phyloP scores from a whole-genome alignment of 2,329 filamentous ascomycete species.

The Biscogniauxia sp. region DNA sequence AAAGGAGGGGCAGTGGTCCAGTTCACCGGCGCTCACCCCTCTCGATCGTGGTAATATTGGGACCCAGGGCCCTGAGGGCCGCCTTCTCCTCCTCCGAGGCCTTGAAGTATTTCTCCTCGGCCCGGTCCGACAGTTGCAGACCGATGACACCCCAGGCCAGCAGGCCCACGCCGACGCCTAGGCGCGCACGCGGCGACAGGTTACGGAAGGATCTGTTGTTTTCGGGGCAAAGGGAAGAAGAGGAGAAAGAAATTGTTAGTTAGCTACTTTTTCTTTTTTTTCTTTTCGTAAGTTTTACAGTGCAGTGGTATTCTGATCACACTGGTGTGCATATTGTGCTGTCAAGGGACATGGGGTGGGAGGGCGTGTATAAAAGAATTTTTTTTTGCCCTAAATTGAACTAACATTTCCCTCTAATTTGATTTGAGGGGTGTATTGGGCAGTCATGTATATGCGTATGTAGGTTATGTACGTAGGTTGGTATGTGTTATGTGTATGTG shows the following conservation, averaged over 20 bases:
- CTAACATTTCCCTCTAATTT: background rate
- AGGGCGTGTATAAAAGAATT: background rate
- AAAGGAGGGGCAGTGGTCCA: background rate
- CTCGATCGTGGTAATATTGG: constrained; percentile 62
- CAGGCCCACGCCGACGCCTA: constrained; percentile 69
- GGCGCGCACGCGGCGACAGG: constrained; percentile 67
- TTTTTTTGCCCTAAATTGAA: background rate
- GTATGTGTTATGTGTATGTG: constrained; percentile 4
- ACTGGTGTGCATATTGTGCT: background rate
- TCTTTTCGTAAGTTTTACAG: background rate
- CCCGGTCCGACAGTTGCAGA: constrained; percentile 68
- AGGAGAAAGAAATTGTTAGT: background rate
- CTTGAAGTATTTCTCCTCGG: constrained; percentile 70
- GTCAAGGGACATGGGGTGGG: background rate
- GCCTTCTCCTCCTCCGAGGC: constrained; percentile 72
- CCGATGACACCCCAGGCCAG: constrained; percentile 75
- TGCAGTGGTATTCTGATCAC: background rate
- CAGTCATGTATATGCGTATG: constrained; percentile 5
- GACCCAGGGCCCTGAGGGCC: constrained; percentile 58
- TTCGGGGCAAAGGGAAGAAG: background rate
- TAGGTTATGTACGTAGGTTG: constrained; percentile 1
- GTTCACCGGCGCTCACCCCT: constrained; percentile 31
- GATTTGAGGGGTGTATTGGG: background rate
- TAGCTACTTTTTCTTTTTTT: background rate
- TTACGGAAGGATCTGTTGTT: constrained; percentile 63